Evolutionary conservation across 2,329 filamentous ascomycete genomes (phyloP).

Genomic region (Epichloe sibirici): DNA sequence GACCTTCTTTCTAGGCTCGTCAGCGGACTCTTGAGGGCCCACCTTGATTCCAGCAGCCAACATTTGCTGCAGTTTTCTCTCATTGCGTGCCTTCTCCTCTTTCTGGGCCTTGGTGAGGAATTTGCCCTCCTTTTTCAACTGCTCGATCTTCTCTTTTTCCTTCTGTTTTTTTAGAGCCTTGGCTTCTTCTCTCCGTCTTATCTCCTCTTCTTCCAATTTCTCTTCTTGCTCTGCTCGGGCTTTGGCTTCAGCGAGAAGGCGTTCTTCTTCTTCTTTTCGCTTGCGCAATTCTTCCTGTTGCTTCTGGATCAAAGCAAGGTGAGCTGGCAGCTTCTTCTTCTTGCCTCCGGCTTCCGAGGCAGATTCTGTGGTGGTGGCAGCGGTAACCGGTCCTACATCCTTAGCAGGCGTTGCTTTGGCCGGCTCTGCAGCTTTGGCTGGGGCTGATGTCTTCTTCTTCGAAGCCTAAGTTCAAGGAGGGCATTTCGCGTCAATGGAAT

Average conservation of each 20-base stretch:
- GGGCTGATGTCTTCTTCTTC: constrained; percentile 59
- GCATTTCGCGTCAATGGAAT: not conserved
- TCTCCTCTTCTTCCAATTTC: constrained; percentile 51
- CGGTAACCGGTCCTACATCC: constrained; percentile 39
- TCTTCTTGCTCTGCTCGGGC: constrained; percentile 55
- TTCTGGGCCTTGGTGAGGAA: constrained; percentile 78
- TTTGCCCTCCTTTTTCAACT: constrained; percentile 79
- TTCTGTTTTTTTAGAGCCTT: constrained; percentile 71
- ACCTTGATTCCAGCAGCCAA: constrained; percentile 65
- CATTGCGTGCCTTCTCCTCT: constrained; percentile 67
- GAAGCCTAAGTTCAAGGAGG: constrained; percentile 40
- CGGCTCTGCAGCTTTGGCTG: constrained; percentile 17
- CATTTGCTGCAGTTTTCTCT: constrained; percentile 77
- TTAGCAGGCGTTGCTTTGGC: constrained; percentile 21
- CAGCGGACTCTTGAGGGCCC: constrained; percentile 41
- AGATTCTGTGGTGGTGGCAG: constrained; percentile 19
- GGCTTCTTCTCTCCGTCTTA: constrained; percentile 57
- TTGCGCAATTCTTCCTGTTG: constrained; percentile 68
- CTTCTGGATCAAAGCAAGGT: constrained; percentile 62
- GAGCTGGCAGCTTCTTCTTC: constrained; percentile 85
- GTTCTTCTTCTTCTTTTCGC: constrained; percentile 54
- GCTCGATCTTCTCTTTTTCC: constrained; percentile 76
- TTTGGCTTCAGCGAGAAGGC: constrained; percentile 49
- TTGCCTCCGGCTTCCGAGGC: constrained; percentile 42
- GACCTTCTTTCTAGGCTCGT: constrained; percentile 66